These are phyloP conservation scores for Cytospora mali DNA, from an alignment of 2,329 filamentous ascomycete species.

Conservation along the genomic window DNA sequence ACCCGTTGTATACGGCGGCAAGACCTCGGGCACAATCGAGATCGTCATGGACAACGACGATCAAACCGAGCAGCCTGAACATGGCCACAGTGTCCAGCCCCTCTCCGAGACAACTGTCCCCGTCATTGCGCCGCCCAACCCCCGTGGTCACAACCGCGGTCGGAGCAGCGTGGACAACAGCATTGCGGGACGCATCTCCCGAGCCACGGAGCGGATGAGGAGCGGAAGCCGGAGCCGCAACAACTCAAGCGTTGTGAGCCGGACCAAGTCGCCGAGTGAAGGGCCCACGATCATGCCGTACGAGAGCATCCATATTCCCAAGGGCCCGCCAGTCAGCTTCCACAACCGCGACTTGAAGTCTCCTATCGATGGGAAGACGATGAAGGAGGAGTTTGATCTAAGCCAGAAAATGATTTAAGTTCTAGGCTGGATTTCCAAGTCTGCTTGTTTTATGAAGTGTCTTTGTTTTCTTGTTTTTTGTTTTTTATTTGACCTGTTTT, in stretches of 20 bases:
- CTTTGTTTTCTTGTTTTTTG: slow-evolving; percentile 14
- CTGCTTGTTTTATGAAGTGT: too few relatives aligned
- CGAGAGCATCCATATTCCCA: slow-evolving; percentile 39
- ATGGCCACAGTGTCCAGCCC: slow-evolving; percentile 32
- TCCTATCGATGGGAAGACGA: slow-evolving; percentile 30
- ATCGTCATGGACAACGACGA: slow-evolving; percentile 68
- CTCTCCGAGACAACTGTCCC: slow-evolving; percentile 46
- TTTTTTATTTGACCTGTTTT: neutral
- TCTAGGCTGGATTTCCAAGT: neutral
- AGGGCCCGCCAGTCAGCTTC: slow-evolving; percentile 43
- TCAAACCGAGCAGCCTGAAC: slow-evolving; percentile 27
- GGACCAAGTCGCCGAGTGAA: slow-evolving; percentile 44
- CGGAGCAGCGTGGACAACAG: slow-evolving; percentile 57
- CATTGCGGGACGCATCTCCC: slow-evolving; percentile 57
- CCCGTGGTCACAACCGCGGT: slow-evolving; percentile 56
- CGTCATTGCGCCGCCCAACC: slow-evolving; percentile 49
- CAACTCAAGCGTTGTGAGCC: slow-evolving; percentile 40
- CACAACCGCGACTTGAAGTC: slow-evolving; percentile 43
- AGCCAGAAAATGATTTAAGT: slow-evolving; percentile 57
- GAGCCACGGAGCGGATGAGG: slow-evolving; percentile 62
- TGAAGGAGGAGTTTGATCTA: slow-evolving; percentile 39
- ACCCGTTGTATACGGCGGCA: slow-evolving; percentile 45
- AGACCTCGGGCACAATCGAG: slow-evolving; percentile 62
- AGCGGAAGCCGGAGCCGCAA: slow-evolving; percentile 61
- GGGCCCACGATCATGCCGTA: slow-evolving; percentile 39